Percentiles rank a stretch among this genome's conserved stretches.
Evolutionary conservation across 352 stramenopile genomes (phyloP).

Genomic region (Phytophthora pistaciae): DNA sequence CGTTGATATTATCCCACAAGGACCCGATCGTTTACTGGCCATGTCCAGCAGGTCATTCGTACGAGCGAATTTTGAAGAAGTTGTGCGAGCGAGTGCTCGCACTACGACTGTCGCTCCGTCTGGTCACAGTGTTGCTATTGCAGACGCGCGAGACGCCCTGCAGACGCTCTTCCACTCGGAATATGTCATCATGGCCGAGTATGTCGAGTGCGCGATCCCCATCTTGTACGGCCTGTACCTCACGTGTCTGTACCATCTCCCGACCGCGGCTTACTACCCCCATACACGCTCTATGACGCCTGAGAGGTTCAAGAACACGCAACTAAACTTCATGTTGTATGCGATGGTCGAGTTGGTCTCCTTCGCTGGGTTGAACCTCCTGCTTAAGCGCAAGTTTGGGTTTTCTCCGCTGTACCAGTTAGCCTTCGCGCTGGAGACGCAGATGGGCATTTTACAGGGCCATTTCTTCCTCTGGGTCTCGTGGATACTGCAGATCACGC

Average conservation of each 20-base stretch:
- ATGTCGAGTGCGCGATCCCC: constrained; percentile 40
- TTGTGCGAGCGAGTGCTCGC: not conserved
- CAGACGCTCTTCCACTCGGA: constrained; percentile 41
- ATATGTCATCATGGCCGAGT: constrained; percentile 44
- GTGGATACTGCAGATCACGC: constrained; percentile 32
- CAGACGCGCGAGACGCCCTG: constrained; percentile 18
- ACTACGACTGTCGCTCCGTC: not conserved
- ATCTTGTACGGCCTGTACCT: constrained; percentile 40
- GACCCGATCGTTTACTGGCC: not conserved
- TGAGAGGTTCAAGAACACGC: not conserved
- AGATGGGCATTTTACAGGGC: constrained; percentile 29
- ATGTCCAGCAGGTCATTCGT: not conserved
- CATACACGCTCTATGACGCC: constrained; percentile 11
- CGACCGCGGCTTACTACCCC: constrained; percentile 24
- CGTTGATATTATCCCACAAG: not conserved
- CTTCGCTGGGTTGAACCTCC: constrained; percentile 7
- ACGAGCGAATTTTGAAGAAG: constrained; percentile 1
- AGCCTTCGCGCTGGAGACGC: constrained; percentile 42
- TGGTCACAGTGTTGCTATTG: not conserved
- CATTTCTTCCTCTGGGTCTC: constrained; percentile 38
- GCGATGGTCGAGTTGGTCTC: constrained; percentile 23
- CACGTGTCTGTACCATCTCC: constrained; percentile 23
- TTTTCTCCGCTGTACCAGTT: constrained; percentile 39
- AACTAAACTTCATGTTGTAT: constrained; percentile 22
- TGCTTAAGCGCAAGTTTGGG: constrained; percentile 11